phyloP scores from a whole-genome alignment of 306 rosid genomes.

The Biancaea sappan region DNA sequence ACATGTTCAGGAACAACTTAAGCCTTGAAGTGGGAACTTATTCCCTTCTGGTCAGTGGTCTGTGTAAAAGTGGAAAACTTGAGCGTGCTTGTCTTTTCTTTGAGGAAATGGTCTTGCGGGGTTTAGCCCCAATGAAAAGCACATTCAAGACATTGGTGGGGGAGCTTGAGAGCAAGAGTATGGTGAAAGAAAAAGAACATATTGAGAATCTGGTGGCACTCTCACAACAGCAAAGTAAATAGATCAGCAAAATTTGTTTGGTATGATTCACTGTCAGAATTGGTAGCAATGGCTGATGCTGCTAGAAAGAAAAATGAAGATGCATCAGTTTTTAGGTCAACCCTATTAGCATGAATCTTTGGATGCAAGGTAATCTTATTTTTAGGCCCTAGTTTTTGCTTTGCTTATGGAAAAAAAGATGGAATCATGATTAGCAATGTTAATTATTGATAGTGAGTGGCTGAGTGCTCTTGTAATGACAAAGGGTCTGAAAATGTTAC shows the following conservation, averaged over 20 bases:
- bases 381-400: not conserved
- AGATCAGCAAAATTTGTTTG: not conserved
- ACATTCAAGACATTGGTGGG: constrained; percentile 47
- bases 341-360: not conserved
- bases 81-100: constrained; percentile 58
- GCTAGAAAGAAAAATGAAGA: not conserved
- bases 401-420: not conserved
- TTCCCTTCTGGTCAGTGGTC: constrained; percentile 55
- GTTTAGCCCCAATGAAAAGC: constrained; percentile 40
- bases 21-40: constrained; percentile 67
- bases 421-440: not conserved
- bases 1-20: constrained; percentile 71
- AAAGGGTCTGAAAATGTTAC: no score
- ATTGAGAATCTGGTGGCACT: constrained; percentile 57
- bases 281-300: not conserved
- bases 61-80: constrained; percentile 55
- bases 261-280: not conserved
- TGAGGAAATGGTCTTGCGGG: constrained; percentile 65
- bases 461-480: no score
- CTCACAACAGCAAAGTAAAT: not conserved
- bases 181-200: constrained; percentile 57
- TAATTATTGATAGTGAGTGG: not conserved
- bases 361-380: not conserved
- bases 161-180: constrained; percentile 58
- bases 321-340: not conserved